Base-by-base conservation (phyloP, 495 filamentous ascomycete species). In the Emericellopsis terricola region DNA sequence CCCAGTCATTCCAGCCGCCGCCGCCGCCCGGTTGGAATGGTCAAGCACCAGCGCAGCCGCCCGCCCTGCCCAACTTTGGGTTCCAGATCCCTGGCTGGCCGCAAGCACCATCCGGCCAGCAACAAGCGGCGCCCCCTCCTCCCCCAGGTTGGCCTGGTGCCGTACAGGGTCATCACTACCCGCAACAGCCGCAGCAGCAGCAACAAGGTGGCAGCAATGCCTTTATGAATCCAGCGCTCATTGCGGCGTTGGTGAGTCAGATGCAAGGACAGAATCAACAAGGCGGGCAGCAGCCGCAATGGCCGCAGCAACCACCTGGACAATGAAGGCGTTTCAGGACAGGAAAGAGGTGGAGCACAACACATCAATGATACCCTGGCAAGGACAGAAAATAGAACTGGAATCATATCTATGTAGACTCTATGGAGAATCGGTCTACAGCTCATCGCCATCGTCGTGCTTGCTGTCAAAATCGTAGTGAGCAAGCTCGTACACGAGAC, bases 401-500 rank as follows among this genome's bases (percentile, higher is more conserved):
- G n/a, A n/a, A n/a, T n/a, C n/a, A n/a, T n/a, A n/a, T n/a, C n/a
- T n/a, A n/a, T n/a, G n/a, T n/a, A n/a, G n/a, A n/a, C n/a, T n/a
- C n/a, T n/a, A n/a, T n/a, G n/a, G n/a, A n/a, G n/a, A n/a, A n/a
- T n/a, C n/a, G n/a, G n/a, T n/a, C n/a, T n/a, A n/a, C n/a, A n/a
- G n/a, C n/a, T n/a, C n/a, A n/a, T n/a, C n/a, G n/a, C n/a, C n/a
- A n/a, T n/a, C n/a, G n/a, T n/a, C n/a, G n/a, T n/a, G n/a, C n/a
- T n/a, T n/a, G n/a, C 6, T 11, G 23, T 26, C 43, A 37, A 66
- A 66, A 41, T 76, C 57, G 18, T 78, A 64, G 55, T 78, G 73
- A 2, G 73, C 85, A 40, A 94, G 55, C 64, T 99, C 89, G 48
- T 91, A 92, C 10, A 73, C 85, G 45, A 96, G 71, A 1, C 76